Conservation (phyloP, 352 stramenopile species). For the Phytophthora idaei region DNA sequence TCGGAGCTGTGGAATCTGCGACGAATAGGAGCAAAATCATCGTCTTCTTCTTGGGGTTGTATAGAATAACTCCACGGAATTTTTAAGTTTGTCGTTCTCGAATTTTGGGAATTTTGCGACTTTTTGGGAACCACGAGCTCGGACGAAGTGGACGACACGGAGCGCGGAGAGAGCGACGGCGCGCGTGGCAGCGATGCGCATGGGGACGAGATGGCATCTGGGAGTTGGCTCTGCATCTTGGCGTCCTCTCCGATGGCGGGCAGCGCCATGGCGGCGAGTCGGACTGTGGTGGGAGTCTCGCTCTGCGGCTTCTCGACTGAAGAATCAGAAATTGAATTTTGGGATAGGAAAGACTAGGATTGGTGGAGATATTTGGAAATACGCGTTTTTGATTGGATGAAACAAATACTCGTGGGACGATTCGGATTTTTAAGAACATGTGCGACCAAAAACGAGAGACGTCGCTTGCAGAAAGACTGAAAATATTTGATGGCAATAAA, state of each 20-base stretch:
- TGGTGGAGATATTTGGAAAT: neutral
- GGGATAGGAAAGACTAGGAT: neutral
- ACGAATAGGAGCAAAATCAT: constrained; percentile 33
- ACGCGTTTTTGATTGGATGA: neutral
- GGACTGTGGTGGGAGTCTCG: neutral
- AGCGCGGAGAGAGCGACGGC: constrained; percentile 35
- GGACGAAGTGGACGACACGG: constrained; percentile 21
- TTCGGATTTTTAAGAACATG: too few species aligned
- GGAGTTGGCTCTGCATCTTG: constrained; percentile 35
- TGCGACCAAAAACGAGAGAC: too few species aligned
- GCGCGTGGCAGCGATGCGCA: constrained; percentile 7
- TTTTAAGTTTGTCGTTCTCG: constrained; percentile 5
- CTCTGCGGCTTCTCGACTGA: constrained; percentile 25
- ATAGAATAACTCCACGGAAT: constrained; percentile 12
- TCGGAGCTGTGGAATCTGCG: constrained; percentile 70
- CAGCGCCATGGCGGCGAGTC: constrained; percentile 29
- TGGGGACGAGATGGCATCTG: constrained; percentile 10
- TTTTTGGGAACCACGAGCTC: constrained; percentile 12
- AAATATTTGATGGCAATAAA: too few species aligned
- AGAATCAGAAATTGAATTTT: constrained; percentile 26
- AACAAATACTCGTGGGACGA: neutral
- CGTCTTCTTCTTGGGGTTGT: constrained; percentile 8
- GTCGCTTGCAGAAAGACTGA: too few species aligned
- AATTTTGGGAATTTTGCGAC: constrained; percentile 8
- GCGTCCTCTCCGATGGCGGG: constrained; percentile 58